Conservation (phyloP, 2,329 filamentous ascomycete genomes). For the Hypoxylon sp. region DNA sequence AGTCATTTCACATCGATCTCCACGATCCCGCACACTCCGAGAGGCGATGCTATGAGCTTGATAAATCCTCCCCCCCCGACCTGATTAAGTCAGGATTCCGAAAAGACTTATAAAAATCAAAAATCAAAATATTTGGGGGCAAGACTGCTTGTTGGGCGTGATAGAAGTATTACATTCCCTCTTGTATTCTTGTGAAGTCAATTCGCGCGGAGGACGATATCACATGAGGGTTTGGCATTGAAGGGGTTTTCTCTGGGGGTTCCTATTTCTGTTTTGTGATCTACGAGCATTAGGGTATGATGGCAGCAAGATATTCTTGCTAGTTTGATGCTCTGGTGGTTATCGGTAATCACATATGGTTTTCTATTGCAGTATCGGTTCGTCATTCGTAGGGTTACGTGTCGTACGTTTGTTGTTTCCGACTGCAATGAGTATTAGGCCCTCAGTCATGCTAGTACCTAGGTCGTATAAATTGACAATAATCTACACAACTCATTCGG, state of each 20-base stretch:
- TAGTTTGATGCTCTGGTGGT: neutral
- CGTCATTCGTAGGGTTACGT: neutral
- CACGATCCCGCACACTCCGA: neutral
- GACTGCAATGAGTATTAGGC: neutral
- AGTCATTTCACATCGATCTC: neutral
- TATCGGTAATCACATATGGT: neutral
- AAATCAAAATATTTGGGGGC: neutral
- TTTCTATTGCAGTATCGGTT: neutral
- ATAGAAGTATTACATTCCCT: neutral
- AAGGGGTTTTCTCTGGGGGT: neutral
- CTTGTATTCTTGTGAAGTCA: neutral
- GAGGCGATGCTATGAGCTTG: neutral
- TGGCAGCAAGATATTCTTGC: neutral
- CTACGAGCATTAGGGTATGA: neutral
- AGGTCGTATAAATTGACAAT: neutral
- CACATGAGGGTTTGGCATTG: neutral
- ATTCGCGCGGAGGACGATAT: neutral
- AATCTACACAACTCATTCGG: neutral
- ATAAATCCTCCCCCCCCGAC: too few relatives aligned
- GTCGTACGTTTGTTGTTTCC: neutral
- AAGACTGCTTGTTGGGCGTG: neutral
- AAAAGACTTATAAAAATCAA: too few relatives aligned
- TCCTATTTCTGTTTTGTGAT: neutral
- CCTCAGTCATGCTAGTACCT: neutral
- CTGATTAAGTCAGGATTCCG: too few relatives aligned